Conservation (phyloP, 176 grass and related monocot species). For the Thinopyrum elongatum region DNA sequence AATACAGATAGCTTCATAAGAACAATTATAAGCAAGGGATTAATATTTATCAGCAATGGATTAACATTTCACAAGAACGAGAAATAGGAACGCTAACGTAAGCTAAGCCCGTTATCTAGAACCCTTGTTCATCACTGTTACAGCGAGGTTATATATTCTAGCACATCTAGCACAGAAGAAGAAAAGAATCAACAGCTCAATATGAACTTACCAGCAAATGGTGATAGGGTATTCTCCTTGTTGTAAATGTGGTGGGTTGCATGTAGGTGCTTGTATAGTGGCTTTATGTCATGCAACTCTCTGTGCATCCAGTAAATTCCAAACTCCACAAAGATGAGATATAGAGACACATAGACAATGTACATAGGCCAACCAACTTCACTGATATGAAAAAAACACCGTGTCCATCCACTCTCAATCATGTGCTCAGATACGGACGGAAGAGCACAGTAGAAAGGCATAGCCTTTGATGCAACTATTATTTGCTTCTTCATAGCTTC, state of each 20-base stretch:
- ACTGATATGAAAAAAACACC: slow-evolving; percentile 55
- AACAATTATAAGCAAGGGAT: too few relatives aligned
- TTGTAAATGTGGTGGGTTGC: slow-evolving; percentile 96
- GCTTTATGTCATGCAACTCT: slow-evolving; percentile 98
- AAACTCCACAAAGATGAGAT: slow-evolving; percentile 77
- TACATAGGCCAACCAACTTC: slow-evolving; percentile 76
- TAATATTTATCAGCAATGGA: too few relatives aligned
- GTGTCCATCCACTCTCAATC: slow-evolving; percentile 89
- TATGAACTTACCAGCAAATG: slow-evolving; percentile 75
- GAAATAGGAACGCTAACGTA: background rate
- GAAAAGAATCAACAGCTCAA: background rate
- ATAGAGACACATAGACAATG: slow-evolving; percentile 53
- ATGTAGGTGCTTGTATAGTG: slow-evolving; percentile 92
- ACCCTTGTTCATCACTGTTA: background rate
- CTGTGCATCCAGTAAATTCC: slow-evolving; percentile 99
- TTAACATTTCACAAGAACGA: background rate
- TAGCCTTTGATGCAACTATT: slow-evolving; percentile 76
- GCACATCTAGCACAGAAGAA: background rate
- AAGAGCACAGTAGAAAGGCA: slow-evolving; percentile 80
- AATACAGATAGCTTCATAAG: too few relatives aligned
- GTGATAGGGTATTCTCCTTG: slow-evolving; percentile 96
- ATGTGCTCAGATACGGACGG: slow-evolving; percentile 82
- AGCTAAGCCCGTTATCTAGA: background rate
- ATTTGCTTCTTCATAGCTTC: slow-evolving; percentile 94
- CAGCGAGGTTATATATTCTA: background rate